Base-by-base conservation (phyloP, 1,139 yeast species). In the Blastobotrys apis region DNA sequence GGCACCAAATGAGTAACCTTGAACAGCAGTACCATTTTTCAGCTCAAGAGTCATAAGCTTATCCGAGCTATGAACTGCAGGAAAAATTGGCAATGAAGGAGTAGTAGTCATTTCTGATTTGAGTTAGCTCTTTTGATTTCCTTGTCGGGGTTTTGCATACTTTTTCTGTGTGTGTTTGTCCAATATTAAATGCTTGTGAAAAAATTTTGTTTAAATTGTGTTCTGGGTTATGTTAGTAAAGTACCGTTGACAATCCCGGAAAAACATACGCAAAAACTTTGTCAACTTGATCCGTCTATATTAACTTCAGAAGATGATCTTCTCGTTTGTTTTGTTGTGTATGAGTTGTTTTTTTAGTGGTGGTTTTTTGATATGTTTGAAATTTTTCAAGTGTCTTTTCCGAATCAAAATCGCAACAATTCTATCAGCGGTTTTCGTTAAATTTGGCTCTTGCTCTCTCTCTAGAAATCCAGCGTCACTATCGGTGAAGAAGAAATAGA, bases 1-100 rank as follows among this genome's bases (percentile, higher is more conserved):
- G 48, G 98, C 97, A 74, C 99, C 99, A 59, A 94, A 94, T 20
- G 98, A 90, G 73, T 86, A 92, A 69, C 99, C 99, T 71, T 88
- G 95, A 57, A 90, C 76, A 50, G 83, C 80, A 53, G 81, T 69
- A 52, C 97, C 97, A 68, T 88, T 94, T 60, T 86, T 84, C 59
- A 95, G 80, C 69, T 94, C 96, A 65, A 92, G 78, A 50, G 95
- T 82, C 77, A 88, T 80, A 70, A 88, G 73, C 62, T 82, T 81
- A 70, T 85, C 87, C 51, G 82, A 78, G 47, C 86, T 73, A 63
- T 81, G 83, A 80, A 85, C 77, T 56, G 95, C 94, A 48, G 95
- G 95, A 58, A 92, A 75, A 63, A 87, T 84, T 50, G 96, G 96
- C 47, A 62, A 52, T 22, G 68, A 62, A 35, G 61, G 62, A 20